These are phyloP conservation scores for Escovopsis sp. DNA, from an alignment of 2,329 filamentous ascomycete species.

Conservation along the genomic window DNA sequence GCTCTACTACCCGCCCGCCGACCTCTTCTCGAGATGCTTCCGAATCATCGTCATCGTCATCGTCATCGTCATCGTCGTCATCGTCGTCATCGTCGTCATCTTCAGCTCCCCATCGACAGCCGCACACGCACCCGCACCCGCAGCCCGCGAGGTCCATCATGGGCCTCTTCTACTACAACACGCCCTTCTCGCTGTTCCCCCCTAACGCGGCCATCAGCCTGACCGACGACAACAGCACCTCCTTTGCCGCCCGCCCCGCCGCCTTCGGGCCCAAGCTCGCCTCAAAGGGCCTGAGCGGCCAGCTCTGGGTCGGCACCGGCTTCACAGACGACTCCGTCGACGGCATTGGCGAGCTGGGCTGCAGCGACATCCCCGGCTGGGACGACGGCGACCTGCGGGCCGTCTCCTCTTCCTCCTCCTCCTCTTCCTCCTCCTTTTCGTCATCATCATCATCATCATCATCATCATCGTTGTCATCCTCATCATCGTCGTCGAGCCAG, in stretches of 20 bases:
- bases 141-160: conserved; percentile 15
- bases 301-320: conserved; percentile 85
- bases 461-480: too few species aligned
- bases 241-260: conserved; percentile 84
- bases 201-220: conserved; percentile 92
- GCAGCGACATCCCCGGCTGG: conserved; percentile 89
- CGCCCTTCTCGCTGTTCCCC: conserved; percentile 78
- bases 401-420: conserved; percentile 26
- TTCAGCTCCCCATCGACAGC: too few species aligned
- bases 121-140: background rate
- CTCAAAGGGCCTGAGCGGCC: conserved; percentile 63
- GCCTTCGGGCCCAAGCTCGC: conserved; percentile 79
- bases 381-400: conserved; percentile 41
- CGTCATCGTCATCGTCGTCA: too few species aligned
- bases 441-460: too few species aligned
- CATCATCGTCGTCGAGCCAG: conserved; percentile 1
- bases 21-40: conserved; percentile 12
- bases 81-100: too few species aligned
- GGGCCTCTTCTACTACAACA: conserved; percentile 52
- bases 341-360: conserved; percentile 76
- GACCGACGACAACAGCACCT: conserved; percentile 95
- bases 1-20: conserved; percentile 8
- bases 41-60: background rate
- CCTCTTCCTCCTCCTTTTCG: conserved; percentile 7
- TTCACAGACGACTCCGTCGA: conserved; percentile 67